Conservation (phyloP, 257 asterid species). For the Penstemon barbatus region DNA sequence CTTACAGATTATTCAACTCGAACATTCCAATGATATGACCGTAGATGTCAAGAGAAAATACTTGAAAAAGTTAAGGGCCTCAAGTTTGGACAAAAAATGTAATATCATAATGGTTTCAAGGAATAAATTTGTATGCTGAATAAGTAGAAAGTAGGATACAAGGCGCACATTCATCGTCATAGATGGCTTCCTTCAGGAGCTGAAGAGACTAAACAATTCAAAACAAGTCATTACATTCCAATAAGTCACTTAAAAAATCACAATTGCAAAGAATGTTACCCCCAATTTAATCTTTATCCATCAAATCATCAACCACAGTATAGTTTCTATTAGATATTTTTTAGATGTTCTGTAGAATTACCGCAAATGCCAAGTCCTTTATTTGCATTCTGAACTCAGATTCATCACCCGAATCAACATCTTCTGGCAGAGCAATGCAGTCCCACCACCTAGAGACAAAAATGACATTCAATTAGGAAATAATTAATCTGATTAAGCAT, state of each 20-base stretch:
- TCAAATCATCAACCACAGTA: slow-evolving; percentile 3
- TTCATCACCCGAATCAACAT: slow-evolving; percentile 66
- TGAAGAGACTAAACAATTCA: slow-evolving; percentile 69
- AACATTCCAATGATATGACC: slow-evolving; percentile 96
- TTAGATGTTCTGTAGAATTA: slow-evolving; percentile 32
- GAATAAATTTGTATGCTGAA: slow-evolving; percentile 23
- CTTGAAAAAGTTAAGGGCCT: slow-evolving; percentile 64
- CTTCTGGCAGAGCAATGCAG: slow-evolving; percentile 83
- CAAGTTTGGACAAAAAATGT: slow-evolving; percentile 18
- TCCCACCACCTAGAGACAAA: slow-evolving; percentile 88
- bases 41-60: slow-evolving; percentile 85
- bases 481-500: neutral
- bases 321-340: neutral
- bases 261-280: neutral
- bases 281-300: neutral
- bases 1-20: slow-evolving; percentile 98
- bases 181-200: slow-evolving; percentile 84
- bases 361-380: slow-evolving; percentile 84
- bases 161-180: slow-evolving; percentile 72
- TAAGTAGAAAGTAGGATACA: slow-evolving; percentile 67
- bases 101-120: neutral
- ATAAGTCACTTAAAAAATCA: slow-evolving; percentile 5
- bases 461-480: neutral
- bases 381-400: slow-evolving; percentile 66
- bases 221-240: slow-evolving; percentile 29